Base-by-base conservation (phyloP, 2,329 filamentous ascomycete species). In the Colletotrichum echinochloae region DNA sequence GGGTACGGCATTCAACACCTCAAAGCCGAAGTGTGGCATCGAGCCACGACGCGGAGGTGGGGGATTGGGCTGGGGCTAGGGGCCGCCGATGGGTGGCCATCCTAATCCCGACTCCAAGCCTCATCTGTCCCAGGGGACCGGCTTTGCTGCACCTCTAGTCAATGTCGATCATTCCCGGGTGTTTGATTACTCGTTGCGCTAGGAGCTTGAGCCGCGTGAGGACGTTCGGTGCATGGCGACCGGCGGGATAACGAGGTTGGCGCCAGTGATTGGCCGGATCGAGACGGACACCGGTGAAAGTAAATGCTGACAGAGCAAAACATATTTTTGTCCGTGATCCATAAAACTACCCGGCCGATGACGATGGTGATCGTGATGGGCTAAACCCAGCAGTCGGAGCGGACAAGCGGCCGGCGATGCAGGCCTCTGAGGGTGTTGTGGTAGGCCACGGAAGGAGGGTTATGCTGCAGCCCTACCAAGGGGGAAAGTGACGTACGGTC, bases 241-340 rank as follows among this genome's bases (percentile, higher is more conserved):
- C 55, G 39, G 54, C 35, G 54, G 60, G 16, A 55, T 23, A 39
- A 49, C 7, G 39, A 35, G 48, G 28, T 60, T 39, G 20, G 26
- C n/a, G 2, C 30, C 30, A 33, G 30, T 70, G 60, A 71, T 71
- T 71, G 69, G 69, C 26, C 49, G 26, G 26, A 26, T 4, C 23
- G 41, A 5, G 30, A 63, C 33, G 28, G 33, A 23, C 26, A n/a
- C 18, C 49, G 60, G 26, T 51, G 16, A 60, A 44, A 14, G 41
- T 5, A 54, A 55, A 39, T 65, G 69, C 69, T 71, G 54, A 71
- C 69, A 65, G 60, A 71, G 60, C 59, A 60, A 65, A 65, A 39
- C 54, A 23, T 69, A 71, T 71, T 69, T 71, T 71, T 70, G 65
- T 71, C 60, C 52, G 18, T 37, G 9, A 8, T 49, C 44, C 46